phyloP scores from a whole-genome alignment of 768 basidiomycete species.

The Trametes coccinea region DNA sequence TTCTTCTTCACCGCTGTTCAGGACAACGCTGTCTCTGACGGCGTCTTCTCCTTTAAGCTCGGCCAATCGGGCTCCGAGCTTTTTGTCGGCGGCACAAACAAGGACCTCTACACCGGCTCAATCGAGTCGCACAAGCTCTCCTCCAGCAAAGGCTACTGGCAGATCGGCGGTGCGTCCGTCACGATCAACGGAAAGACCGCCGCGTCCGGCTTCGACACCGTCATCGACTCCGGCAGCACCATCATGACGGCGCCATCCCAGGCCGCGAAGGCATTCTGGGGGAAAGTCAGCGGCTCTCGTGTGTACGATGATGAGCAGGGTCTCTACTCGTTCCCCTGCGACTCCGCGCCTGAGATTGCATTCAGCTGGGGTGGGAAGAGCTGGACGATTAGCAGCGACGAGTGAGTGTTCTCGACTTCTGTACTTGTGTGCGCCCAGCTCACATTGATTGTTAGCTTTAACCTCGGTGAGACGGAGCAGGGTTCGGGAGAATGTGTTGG shows the following conservation, averaged over 20 bases:
- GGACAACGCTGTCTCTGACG: conserved; percentile 12
- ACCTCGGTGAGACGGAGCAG: conserved; percentile 31
- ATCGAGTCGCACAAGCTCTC: conserved; percentile 29
- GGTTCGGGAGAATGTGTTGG: conserved; percentile 23
- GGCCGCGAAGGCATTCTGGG: conserved; percentile 25
- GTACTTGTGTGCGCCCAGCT: not conserved
- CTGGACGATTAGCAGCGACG: conserved; percentile 12
- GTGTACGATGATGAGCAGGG: conserved; percentile 19
- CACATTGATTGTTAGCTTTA: conserved; percentile 20
- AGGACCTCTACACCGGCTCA: conserved; percentile 33
- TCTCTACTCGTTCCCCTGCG: conserved; percentile 25
- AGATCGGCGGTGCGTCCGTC: conserved; percentile 13
- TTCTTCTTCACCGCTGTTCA: conserved; percentile 24
- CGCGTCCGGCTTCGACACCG: conserved; percentile 14
- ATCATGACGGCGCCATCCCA: conserved; percentile 27
- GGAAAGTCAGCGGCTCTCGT: conserved; percentile 19
- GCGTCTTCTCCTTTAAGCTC: conserved; percentile 32
- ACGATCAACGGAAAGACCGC: conserved; percentile 17
- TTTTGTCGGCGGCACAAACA: conserved; percentile 38
- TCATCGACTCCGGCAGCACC: conserved; percentile 34
- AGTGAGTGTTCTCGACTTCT: not conserved
- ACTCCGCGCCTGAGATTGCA: conserved; percentile 8
- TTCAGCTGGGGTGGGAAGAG: conserved; percentile 24
- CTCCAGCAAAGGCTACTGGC: conserved; percentile 13
- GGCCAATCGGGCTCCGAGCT: conserved; percentile 29